These are phyloP conservation scores for Penicillium salamii DNA, from an alignment of 495 filamentous ascomycete species.

Conservation along the genomic window DNA sequence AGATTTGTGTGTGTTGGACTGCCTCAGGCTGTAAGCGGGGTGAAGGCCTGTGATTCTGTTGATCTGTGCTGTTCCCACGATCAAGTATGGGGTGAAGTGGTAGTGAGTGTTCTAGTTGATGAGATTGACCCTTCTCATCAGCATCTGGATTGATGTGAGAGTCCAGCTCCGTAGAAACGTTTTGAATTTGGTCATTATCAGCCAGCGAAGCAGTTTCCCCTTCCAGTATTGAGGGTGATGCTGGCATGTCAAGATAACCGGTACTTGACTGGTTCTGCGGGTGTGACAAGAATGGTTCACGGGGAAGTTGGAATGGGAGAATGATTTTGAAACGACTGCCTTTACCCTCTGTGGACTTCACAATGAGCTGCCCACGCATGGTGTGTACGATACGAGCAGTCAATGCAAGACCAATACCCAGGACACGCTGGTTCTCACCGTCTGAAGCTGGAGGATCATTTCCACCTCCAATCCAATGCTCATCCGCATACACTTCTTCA, in stretches of 20 bases:
- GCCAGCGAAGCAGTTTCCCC: no score
- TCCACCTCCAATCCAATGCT: conserved; percentile 15
- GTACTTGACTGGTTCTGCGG: conserved; percentile 15
- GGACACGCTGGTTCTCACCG: conserved; percentile 29
- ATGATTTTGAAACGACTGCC: conserved; percentile 71
- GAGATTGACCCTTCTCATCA: neutral
- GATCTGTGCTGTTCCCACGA: neutral
- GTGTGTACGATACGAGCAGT: conserved; percentile 81
- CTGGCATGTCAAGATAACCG: conserved; percentile 7
- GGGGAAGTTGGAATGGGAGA: conserved; percentile 32
- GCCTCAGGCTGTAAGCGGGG: neutral
- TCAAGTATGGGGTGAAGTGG: conserved; percentile 1
- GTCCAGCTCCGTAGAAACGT: no score
- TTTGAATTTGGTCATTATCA: no score
- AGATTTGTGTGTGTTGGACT: no score
- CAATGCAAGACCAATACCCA: conserved; percentile 83
- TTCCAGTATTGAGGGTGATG: no score
- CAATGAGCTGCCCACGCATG: conserved; percentile 83
- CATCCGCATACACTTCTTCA: conserved; percentile 72
- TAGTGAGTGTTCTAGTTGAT: neutral
- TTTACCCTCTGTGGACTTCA: conserved; percentile 84
- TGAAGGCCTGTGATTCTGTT: neutral
- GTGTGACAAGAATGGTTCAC: no score
- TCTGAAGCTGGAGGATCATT: conserved; percentile 1
- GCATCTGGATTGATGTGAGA: no score